Percentiles rank a stretch among this genome's conserved stretches.
phyloP scores from a whole-genome alignment of 805 yeast genomes.

The Blastobotrys terrestris region DNA sequence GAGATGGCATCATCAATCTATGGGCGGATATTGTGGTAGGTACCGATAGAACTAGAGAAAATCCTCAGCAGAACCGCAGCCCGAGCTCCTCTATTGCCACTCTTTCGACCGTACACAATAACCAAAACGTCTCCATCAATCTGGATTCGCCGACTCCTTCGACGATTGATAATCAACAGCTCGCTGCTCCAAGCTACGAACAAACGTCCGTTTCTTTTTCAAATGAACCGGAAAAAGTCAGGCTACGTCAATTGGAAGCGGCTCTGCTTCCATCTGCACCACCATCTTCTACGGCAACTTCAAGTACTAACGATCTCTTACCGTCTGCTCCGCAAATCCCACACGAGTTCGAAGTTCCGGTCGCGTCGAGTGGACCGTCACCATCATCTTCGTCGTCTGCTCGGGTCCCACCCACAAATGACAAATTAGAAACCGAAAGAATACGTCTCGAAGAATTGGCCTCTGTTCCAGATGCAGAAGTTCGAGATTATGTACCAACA shows the following conservation, averaged over 20 bases:
- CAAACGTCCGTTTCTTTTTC: constrained; percentile 1
- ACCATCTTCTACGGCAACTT: constrained; percentile 4
- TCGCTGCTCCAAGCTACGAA: neutral
- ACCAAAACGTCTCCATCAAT: neutral
- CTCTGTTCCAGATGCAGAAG: constrained; percentile 34
- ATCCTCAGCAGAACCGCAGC: neutral
- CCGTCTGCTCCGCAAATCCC: constrained; percentile 10
- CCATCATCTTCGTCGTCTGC: constrained; percentile 15
- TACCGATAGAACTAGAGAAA: constrained; percentile 45
- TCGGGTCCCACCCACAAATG: constrained; percentile 14
- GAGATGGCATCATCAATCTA: constrained; percentile 65
- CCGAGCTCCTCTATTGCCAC: constrained; percentile 2
- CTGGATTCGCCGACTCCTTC: neutral
- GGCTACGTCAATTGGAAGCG: constrained; percentile 46
- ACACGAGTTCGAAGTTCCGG: neutral
- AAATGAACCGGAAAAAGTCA: constrained; percentile 47
- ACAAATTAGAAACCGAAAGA: constrained; percentile 39
- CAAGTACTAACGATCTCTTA: neutral
- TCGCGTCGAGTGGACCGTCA: constrained; percentile 6
- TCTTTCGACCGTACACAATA: neutral
- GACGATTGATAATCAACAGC: neutral
- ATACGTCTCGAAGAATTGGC: constrained; percentile 34
- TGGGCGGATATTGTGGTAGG: constrained; percentile 79
- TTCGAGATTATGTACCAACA: constrained; percentile 16
- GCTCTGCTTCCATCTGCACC: constrained; percentile 61